Base-by-base conservation (phyloP, 139 green algal species). In the Chlorella vulgaris region DNA sequence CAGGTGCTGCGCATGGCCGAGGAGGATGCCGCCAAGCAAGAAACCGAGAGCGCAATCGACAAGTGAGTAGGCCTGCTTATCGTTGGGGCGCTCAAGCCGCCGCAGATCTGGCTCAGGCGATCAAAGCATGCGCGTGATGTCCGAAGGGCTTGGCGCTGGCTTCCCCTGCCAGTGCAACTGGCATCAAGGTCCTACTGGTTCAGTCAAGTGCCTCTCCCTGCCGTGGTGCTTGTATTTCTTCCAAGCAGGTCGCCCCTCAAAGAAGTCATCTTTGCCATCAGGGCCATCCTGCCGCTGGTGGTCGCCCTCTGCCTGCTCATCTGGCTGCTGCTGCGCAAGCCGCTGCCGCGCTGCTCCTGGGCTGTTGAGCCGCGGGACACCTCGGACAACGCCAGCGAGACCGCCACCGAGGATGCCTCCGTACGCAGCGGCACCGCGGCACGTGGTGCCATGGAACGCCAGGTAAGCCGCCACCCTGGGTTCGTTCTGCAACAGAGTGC, bases 221-320 rank as follows among this genome's bases (percentile, higher is more conserved):
- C n/a, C n/a, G n/a, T n/a, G n/a, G n/a, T n/a, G n/a, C n/a, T n/a
- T n/a, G n/a, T n/a, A n/a, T n/a, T n/a, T n/a, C n/a, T n/a, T n/a
- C n/a, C n/a, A n/a, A n/a, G 63, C 63, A 70, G 63, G 63, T 81
- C 87, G 2, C 85, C 87, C 0, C 28, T 84, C 6, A 82, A 82
- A 18, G 87, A 89, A 38, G 80, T 91, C 4, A 31, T 91, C 1
- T 91, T 81, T 63, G 81, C 71, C 26, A 88, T 91, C 38, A 69
- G 87, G 24, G 81, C 87, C 62, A 90, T 91, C 51, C 58, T 81
- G 33, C 87, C 87, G 7, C 79, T 91, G 7, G 69, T 89, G 35
- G 63, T 51, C 0, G 82, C 67, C 0, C 60, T 91, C 42, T 42
- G 85, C 21, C 47, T 90, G 29, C 71, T 90, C 29, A 76, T 88